A percentile compares a stretch with the other conserved stretches of the same genome.
Evolutionary conservation across 768 basidiomycete species (phyloP).

Genomic region (Kwoniella dejecticola): DNA sequence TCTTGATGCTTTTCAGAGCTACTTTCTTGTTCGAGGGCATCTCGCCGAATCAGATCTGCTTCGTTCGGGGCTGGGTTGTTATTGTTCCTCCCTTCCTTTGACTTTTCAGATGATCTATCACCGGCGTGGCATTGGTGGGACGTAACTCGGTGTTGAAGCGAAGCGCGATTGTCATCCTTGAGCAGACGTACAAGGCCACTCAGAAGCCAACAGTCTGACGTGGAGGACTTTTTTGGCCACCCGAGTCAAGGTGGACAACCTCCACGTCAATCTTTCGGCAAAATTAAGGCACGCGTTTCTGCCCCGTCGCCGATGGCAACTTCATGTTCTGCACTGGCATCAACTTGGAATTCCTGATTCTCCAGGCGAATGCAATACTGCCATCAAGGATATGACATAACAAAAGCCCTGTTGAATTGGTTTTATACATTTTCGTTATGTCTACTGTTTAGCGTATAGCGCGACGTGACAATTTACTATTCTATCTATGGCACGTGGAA

Average conservation of each 20-base stretch:
- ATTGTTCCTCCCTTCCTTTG: not conserved
- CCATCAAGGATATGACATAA: not conserved
- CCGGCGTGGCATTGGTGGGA: too few relatives aligned
- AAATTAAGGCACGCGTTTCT: not conserved
- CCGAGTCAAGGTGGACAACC: conserved; percentile 18
- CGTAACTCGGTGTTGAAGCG: too few relatives aligned
- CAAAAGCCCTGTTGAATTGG: conserved; percentile 21
- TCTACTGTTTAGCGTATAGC: not conserved
- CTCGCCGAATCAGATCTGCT: too few relatives aligned
- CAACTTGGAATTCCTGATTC: too few relatives aligned
- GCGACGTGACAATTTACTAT: not conserved
- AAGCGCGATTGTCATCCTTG: not conserved
- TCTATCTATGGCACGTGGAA: too few relatives aligned
- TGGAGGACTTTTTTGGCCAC: conserved; percentile 19
- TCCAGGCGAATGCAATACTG: not conserved
- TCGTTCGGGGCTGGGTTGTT: too few relatives aligned
- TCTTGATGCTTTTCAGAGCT: conserved; percentile 69
- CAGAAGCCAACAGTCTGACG: too few relatives aligned
- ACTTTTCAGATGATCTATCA: not conserved
- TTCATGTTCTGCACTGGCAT: too few relatives aligned
- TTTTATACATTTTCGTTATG: conserved; percentile 15
- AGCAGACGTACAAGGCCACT: too few relatives aligned
- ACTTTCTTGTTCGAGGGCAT: conserved; percentile 61
- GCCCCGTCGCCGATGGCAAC: too few relatives aligned
- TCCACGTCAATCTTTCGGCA: conserved; percentile 19